These are phyloP conservation scores for Aaosphaeria pasadenensis DNA, from an alignment of 2,329 filamentous ascomycete genomes.

Conservation along the genomic window DNA sequence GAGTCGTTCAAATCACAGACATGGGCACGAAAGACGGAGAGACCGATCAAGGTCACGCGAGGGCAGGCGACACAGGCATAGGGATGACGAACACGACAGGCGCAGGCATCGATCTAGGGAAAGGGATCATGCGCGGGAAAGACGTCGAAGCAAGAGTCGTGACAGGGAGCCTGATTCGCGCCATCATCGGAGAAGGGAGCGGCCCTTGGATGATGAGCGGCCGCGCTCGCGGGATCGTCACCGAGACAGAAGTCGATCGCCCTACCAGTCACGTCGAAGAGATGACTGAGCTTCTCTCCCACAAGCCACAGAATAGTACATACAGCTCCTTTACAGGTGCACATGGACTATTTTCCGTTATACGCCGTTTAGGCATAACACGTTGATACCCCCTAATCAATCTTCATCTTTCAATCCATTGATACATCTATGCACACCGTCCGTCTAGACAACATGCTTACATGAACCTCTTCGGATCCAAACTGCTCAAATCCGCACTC, in stretches of 20 bases:
- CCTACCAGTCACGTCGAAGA: conserved; percentile 4
- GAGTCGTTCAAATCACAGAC: background rate
- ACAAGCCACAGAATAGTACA: too few species aligned
- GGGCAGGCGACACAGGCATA: conserved; percentile 16
- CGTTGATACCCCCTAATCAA: too few species aligned
- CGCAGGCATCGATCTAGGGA: conserved; percentile 26
- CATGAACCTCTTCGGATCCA: conserved; percentile 40
- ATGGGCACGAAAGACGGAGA: conserved; percentile 5
- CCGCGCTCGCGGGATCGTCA: conserved; percentile 21
- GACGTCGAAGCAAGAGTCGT: conserved; percentile 4
- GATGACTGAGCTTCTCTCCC: too few species aligned
- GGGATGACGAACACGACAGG: conserved; percentile 24
- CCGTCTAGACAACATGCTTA: background rate
- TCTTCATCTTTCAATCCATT: too few species aligned
- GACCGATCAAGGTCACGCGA: conserved; percentile 30
- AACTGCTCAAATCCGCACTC: conserved; percentile 41
- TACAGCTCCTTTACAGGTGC: too few species aligned
- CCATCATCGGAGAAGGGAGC: conserved; percentile 18
- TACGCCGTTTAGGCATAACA: too few species aligned
- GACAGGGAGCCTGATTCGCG: conserved; percentile 2
- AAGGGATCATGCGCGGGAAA: conserved; percentile 22
- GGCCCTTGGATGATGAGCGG: conserved; percentile 16
- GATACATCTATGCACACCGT: too few species aligned
- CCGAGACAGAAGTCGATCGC: conserved; percentile 18
- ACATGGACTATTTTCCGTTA: too few species aligned